phyloP scores from a whole-genome alignment of 1,284 basidiomycete genomes.

The Vanrija sp. region DNA sequence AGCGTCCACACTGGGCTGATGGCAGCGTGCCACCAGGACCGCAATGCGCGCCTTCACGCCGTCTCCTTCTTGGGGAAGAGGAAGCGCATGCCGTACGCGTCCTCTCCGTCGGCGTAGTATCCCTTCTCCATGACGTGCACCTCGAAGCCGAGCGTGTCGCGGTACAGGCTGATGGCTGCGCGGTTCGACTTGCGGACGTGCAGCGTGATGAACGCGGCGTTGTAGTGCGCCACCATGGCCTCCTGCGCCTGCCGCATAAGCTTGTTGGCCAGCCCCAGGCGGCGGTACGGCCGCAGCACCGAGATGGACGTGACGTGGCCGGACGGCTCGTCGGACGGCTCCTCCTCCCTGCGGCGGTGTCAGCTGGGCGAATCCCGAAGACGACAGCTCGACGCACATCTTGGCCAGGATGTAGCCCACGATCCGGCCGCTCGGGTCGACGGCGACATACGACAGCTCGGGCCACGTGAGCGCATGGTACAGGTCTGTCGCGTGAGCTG shows the following conservation, averaged over 20 bases:
- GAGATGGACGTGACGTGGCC: slow-evolving; percentile 91
- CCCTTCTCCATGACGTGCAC: slow-evolving; percentile 69
- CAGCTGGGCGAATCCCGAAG: background rate
- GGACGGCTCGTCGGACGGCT: slow-evolving; percentile 59
- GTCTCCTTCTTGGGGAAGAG: slow-evolving; percentile 32
- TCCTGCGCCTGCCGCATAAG: slow-evolving; percentile 76
- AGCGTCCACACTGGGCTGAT: background rate
- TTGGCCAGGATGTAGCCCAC: slow-evolving; percentile 94
- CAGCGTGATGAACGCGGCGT: slow-evolving; percentile 70
- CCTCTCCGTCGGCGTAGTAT: slow-evolving; percentile 91
- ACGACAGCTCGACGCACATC: slow-evolving; percentile 58
- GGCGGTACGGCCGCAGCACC: slow-evolving; percentile 75
- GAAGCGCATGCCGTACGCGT: slow-evolving; percentile 83
- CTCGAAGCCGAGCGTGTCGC: slow-evolving; percentile 75
- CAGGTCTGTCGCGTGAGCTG: slow-evolving; percentile 58
- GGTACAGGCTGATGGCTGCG: slow-evolving; percentile 76
- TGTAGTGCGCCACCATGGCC: slow-evolving; percentile 78
- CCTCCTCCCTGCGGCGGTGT: slow-evolving; percentile 62
- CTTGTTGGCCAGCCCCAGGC: slow-evolving; percentile 79
- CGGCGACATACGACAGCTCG: slow-evolving; percentile 87
- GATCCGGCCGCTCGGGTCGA: slow-evolving; percentile 80
- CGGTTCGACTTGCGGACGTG: slow-evolving; percentile 85
- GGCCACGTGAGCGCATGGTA: slow-evolving; percentile 91
- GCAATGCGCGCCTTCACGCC: background rate
- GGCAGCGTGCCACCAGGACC: no score